Base-by-base conservation (phyloP, 148 eudicot genomes). In the Arctostaphylos glauca region DNA sequence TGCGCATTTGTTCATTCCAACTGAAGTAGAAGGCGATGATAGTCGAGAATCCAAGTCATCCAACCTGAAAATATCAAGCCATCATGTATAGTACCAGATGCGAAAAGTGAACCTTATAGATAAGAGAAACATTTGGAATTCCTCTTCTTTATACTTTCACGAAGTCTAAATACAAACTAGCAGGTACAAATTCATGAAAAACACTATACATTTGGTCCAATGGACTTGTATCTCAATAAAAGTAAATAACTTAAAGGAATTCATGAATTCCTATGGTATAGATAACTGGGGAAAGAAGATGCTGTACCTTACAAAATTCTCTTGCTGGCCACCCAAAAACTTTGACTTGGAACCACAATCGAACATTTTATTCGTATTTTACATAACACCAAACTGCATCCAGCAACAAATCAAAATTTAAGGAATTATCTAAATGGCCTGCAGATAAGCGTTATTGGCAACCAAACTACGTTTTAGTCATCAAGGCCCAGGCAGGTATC, bases 41-140 rank as follows among this genome's bases (percentile, higher is more conserved):
- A 77, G 81, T 71, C 91, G 81, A 19, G 96, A 93, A 80, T 92
- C 94, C 87, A 88, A 87, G 53, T 93, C 92, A 78, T 92, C 92
- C 86, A 93, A 86, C 91, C 98, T 94, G 84, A 60, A 81, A 38
- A 56, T 21, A 56, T 70, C 48, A 64, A 54, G 47, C 66, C 83
- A 71, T 41, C 50, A 70, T 41, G 21, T 38, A 43, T 5, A 54
- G 43, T 53, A 43, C 71, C 13, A 81, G 77, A 71, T 13, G 77
- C 66, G 2, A 66, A 52, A 52, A 66, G 71, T 25, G 43, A 66
- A 31, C 5, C 43, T 66, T 66, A 10, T 31, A 31, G 23, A 25
- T 4, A 66, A 10, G 16, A 10, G 16, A 25, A 66, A 23, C 43
- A 66, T 66, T 12, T 23, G 41, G 23, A 25, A 3, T 64, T 64